Percentiles rank a stretch among this genome's conserved stretches.
Evolutionary conservation across 1,284 basidiomycete species (phyloP).

Genomic region (Trichosporon faecale): DNA sequence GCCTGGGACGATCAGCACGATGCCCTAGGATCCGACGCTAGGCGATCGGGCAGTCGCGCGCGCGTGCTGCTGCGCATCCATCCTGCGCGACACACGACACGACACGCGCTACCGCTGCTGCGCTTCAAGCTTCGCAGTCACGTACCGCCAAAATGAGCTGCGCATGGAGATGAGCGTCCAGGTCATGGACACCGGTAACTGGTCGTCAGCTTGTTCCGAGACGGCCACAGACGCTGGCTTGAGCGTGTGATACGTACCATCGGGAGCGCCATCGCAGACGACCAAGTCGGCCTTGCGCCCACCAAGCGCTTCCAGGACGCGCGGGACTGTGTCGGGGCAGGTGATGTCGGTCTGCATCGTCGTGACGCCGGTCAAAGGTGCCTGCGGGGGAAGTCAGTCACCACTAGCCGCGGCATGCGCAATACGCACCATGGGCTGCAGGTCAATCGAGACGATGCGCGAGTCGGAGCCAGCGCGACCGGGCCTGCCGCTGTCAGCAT

Average conservation of each 20-base stretch:
- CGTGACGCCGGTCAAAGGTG: slow-evolving; percentile 56
- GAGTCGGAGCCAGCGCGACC: slow-evolving; percentile 19
- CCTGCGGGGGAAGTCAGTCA: slow-evolving; percentile 37
- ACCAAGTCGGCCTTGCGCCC: slow-evolving; percentile 57
- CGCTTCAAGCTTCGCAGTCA: slow-evolving; percentile 10
- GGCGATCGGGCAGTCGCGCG: background rate
- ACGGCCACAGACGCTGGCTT: background rate
- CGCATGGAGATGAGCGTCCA: slow-evolving; percentile 60
- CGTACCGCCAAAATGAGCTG: slow-evolving; percentile 57
- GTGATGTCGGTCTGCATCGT: slow-evolving; percentile 60
- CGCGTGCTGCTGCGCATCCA: background rate
- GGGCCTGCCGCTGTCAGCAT: slow-evolving; percentile 6
- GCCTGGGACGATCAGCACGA: slow-evolving; percentile 44
- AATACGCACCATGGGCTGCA: slow-evolving; percentile 57
- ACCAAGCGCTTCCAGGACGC: slow-evolving; percentile 55
- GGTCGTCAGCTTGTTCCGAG: background rate
- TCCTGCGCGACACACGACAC: too few relatives aligned
- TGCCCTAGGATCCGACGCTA: background rate
- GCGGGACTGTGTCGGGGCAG: slow-evolving; percentile 54
- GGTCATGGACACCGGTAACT: slow-evolving; percentile 60
- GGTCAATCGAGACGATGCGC: slow-evolving; percentile 58
- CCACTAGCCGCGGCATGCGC: background rate
- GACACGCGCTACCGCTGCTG: background rate
- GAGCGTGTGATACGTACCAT: slow-evolving; percentile 47
- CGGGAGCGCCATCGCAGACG: slow-evolving; percentile 61